Evolutionary conservation across 129 eudicot species (phyloP).

Genomic region (Centella asiatica): DNA sequence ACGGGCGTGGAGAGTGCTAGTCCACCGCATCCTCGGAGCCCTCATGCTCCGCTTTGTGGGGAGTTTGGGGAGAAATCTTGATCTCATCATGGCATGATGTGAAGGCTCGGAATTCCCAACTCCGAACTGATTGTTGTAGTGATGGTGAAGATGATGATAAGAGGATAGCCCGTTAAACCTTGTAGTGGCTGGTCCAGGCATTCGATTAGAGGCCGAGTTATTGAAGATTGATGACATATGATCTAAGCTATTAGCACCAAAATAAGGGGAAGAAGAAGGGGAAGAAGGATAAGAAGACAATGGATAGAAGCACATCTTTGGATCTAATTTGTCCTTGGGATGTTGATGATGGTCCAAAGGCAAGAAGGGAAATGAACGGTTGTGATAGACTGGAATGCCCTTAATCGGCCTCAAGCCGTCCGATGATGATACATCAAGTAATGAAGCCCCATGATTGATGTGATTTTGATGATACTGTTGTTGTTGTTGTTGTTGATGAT

Average conservation of each 20-base stretch:
- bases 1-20: constrained; percentile 78
- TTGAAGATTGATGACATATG: constrained; percentile 14
- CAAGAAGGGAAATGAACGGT: constrained; percentile 62
- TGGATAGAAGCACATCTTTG: constrained; percentile 55
- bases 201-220: constrained; percentile 30
- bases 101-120: constrained; percentile 36
- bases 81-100: constrained; percentile 50
- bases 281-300: constrained; percentile 23
- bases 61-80: constrained; percentile 56
- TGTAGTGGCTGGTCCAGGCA: constrained; percentile 29
- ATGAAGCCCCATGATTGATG: constrained; percentile 15
- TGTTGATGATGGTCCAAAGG: constrained; percentile 43
- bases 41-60: constrained; percentile 74
- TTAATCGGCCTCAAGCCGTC: constrained; percentile 70
- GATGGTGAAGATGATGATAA: constrained; percentile 27
- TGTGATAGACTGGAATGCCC: constrained; percentile 86
- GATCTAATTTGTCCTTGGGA: constrained; percentile 47
- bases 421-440: constrained; percentile 15
- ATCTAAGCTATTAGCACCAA: constrained; percentile 32
- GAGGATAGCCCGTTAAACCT: constrained; percentile 37
- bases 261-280: constrained; percentile 25
- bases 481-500: no score
- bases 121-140: constrained; percentile 34
- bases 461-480: no score
- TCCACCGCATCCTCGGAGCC: constrained; percentile 94